These are phyloP conservation scores for Phytophthora sp. DNA, from an alignment of 352 stramenopile genomes.

Conservation along the genomic window DNA sequence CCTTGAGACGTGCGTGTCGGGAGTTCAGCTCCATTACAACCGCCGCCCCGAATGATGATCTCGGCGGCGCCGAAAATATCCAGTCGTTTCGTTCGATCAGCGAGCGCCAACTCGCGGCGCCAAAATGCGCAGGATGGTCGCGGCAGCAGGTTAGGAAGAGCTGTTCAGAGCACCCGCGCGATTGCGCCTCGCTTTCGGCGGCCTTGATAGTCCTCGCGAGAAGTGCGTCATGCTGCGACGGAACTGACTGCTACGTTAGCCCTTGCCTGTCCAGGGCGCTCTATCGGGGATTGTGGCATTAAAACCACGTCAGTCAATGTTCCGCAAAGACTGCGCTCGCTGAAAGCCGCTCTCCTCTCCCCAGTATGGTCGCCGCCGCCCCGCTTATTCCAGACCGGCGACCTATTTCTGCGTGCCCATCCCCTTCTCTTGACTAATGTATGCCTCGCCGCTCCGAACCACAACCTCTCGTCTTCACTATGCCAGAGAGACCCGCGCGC, in stretches of 20 bases:
- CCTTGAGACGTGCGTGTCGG: background rate
- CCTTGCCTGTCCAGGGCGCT: conserved; percentile 25
- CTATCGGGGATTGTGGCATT: background rate
- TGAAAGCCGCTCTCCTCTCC: too few relatives aligned
- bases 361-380: too few relatives aligned
- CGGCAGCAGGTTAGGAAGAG: conserved; percentile 20
- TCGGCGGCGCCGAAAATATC: conserved; percentile 23
- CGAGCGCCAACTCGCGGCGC: conserved; percentile 8
- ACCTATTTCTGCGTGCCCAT: background rate
- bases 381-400: conserved; percentile 2
- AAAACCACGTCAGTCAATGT: background rate
- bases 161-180: conserved; percentile 15
- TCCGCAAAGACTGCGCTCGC: background rate
- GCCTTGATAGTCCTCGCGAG: conserved; percentile 3
- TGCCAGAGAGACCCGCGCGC: conserved; percentile 22
- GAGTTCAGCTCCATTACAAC: conserved; percentile 8
- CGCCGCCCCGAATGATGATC: conserved; percentile 11
- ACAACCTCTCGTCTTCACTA: conserved; percentile 1
- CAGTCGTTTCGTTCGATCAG: conserved; percentile 32
- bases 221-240: conserved; percentile 18
- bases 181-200: conserved; percentile 5
- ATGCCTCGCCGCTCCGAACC: conserved; percentile 12
- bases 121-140: conserved; percentile 23
- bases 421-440: conserved; percentile 11
- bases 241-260: conserved; percentile 19